Percentiles rank a stretch among this genome's conserved stretches.
Evolutionary conservation across 2,329 filamentous ascomycete species (phyloP).

Genomic region (Microcera coccophila): DNA sequence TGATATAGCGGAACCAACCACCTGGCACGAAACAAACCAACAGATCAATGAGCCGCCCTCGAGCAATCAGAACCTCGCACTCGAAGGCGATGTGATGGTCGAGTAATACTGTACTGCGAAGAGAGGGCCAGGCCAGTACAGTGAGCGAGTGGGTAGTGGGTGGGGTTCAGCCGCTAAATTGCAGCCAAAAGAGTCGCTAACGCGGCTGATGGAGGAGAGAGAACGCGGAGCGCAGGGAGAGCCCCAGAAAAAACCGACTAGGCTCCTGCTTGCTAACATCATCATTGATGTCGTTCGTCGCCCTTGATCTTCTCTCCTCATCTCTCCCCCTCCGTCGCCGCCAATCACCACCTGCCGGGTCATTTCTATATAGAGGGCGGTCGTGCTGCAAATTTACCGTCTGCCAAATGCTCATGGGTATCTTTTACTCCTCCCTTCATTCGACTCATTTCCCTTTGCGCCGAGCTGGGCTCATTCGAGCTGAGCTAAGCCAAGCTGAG

Average conservation of each 20-base stretch:
- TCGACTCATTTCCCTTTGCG: slow-evolving; percentile 16
- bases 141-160: too few species aligned
- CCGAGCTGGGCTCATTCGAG: slow-evolving; percentile 7
- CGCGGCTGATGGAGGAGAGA: too few species aligned
- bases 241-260: slow-evolving; percentile 1
- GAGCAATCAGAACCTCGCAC: too few species aligned
- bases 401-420: slow-evolving; percentile 15
- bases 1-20: too few species aligned
- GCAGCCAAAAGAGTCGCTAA: too few species aligned
- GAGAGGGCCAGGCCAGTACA: too few species aligned
- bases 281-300: neutral
- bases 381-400: neutral
- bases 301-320: slow-evolving; percentile 3
- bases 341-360: neutral
- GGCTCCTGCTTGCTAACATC: slow-evolving; percentile 4
- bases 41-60: too few species aligned
- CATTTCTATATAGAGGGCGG: neutral
- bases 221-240: too few species aligned
- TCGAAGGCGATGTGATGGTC: too few species aligned
- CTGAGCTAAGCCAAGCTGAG: slow-evolving; percentile 17
- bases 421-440: slow-evolving; percentile 10
- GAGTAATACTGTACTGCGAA: too few species aligned
- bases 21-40: too few species aligned
- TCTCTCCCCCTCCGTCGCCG: slow-evolving; percentile 4
- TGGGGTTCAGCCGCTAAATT: slow-evolving; percentile 9